Base-by-base conservation (phyloP, 2,329 filamentous ascomycete genomes). In the Ascosphaera aggregata region DNA sequence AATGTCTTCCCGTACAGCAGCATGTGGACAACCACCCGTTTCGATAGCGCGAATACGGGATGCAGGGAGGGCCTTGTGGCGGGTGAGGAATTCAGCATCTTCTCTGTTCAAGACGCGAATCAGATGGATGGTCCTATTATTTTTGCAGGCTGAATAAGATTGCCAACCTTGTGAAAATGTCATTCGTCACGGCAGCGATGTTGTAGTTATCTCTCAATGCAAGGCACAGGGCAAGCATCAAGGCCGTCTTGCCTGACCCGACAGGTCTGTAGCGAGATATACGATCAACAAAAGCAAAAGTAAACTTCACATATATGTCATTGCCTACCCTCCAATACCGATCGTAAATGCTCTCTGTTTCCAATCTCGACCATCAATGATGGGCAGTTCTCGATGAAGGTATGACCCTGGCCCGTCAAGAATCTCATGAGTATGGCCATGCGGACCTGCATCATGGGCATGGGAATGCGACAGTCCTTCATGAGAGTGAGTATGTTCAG, bases 1-100 rank as follows among this genome's bases (percentile, higher is more conserved):
- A 51, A 98, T 94, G 61, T 98, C 89, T 65, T 98, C 89, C 47
- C 89, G 81, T 42, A 95, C 89, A 31, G 89, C 89, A 43, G 89
- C 89, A 63, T 98, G 89, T 0, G 89, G 89, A 54, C 89, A 95
- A 9, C 89, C 89, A 47, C 89, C 89, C 2, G 89, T 98, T 62
- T 98, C 89, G 58, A 98, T 95, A 53, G 89, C 89, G 43, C 78
- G 73, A 63, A 95, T 95, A 43, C 86, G 80, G 19, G 69, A 58
- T 3, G 85, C 69, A 0, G 85, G 78, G 0, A 95, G 75, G 4
- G 89, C 89, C 46, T 71, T 68, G 67, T 94, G 69, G 41, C 75
- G 74, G 42, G 82, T 92, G 18, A 98, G 74, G 64, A 98, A 98
- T 60, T 95, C 89, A 64, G 85, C 85, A 65, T 98, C 89, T 62